These are phyloP conservation scores for Cyclocybe cylindracea DNA, from an alignment of 768 basidiomycete species.

Conservation along the genomic window DNA sequence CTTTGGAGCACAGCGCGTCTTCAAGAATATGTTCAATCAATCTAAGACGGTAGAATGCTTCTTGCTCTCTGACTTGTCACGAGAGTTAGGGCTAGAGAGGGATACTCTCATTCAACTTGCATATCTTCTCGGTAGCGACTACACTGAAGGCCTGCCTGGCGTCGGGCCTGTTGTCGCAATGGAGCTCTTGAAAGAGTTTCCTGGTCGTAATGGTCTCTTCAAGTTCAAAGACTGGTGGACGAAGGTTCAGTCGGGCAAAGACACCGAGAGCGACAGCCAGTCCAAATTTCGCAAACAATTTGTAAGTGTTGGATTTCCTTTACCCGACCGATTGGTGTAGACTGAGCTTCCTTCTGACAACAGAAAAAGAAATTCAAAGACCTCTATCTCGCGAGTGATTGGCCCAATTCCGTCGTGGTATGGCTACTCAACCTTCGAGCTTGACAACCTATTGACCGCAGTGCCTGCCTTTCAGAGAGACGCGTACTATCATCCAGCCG, in stretches of 20 bases:
- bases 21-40: slow-evolving; percentile 99
- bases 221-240: slow-evolving; percentile 95
- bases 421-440: slow-evolving; percentile 24
- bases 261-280: slow-evolving; percentile 69
- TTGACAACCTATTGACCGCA: slow-evolving; percentile 1
- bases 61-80: slow-evolving; percentile 74
- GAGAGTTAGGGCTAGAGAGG: slow-evolving; percentile 86
- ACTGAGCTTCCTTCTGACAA: background rate
- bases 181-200: slow-evolving; percentile 93
- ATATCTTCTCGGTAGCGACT: slow-evolving; percentile 95
- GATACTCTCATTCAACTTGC: slow-evolving; percentile 88
- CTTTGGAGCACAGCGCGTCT: slow-evolving; percentile 93
- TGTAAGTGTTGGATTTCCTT: slow-evolving; percentile 46
- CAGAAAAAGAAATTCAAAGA: slow-evolving; percentile 91
- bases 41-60: slow-evolving; percentile 99
- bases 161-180: slow-evolving; percentile 96
- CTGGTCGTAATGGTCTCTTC: slow-evolving; percentile 79
- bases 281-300: slow-evolving; percentile 84
- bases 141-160: slow-evolving; percentile 88
- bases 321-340: background rate
- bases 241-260: slow-evolving; percentile 88
- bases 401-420: slow-evolving; percentile 94
- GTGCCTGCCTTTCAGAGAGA: slow-evolving; percentile 57
- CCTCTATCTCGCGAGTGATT: slow-evolving; percentile 77
- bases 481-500: slow-evolving; percentile 89